Base-by-base conservation (phyloP, 257 asterid species). In the Solanum chaucha region DNA sequence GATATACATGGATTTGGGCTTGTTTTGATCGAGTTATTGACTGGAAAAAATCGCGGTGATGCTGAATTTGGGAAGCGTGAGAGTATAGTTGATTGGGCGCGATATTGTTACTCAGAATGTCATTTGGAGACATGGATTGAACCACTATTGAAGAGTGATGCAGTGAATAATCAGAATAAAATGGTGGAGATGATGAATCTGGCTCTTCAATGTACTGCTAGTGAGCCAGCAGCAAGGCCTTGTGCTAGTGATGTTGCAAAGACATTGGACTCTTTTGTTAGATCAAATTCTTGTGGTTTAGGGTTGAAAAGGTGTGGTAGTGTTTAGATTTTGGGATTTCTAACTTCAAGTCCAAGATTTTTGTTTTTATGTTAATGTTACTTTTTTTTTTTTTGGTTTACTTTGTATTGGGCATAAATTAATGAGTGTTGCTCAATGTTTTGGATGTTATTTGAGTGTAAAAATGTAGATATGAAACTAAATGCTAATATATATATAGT, bases 71-170 rank as follows among this genome's bases (percentile, higher is more conserved):
- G 95, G 4, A 89, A 87, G 89, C 92, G 90, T 24, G 91, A 88
- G 48, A 88, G 86, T 89, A 68, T 95, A 3, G 95, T 96, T 13
- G 96, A 95, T 51, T 95, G 99, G 99, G 98, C 98, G 0, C 89
- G 98, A 70, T 90, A 93, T 58, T 95, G 99, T 89, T 94, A 96
- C 90, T 93, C 99, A 0, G 97, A 96, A 38, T 93, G 98, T 85
- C 97, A 91, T 91, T 86, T 96, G 51, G 98, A 95, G 28, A 86
- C 55, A 81, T 96, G 99, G 99, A 92, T 95, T 17, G 98, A 96
- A 86, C 88, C 91, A 40, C 72, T 12, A 11, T 90, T 95, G 89
- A 91, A 88, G 87, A 86, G 68, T 78, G 82, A 88, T 24, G 91
- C 82, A 2, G 2, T 89, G 72, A 82, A 75, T 34, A 44, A 85